Base-by-base conservation (phyloP, 148 eudicot genomes). In the Persicaria tinctoria region DNA sequence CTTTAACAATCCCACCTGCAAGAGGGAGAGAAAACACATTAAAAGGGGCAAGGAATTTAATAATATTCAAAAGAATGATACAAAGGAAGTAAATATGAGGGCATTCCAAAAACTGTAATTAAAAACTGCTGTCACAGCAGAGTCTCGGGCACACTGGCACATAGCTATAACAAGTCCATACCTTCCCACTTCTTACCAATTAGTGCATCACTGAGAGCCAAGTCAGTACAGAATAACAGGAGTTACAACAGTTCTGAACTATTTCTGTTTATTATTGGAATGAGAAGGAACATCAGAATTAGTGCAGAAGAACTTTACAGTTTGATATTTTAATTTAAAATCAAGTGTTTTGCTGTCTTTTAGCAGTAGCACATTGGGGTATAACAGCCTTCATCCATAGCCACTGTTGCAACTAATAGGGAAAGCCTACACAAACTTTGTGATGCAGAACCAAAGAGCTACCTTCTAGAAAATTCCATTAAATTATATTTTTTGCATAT, bases 1-100 rank as follows among this genome's bases (percentile, higher is more conserved):
- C 87, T 85, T 91, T 75, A 94, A 77, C 76, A 79, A 47, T 11
- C 87, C 74, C 73, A 90, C 93, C 98, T 93, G 83, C 66, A 80
- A 69, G 17, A 23, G 68, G 14, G 12, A 18, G n/a, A 63, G 4
- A 27, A 32, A 32, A 32, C 41, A 32, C 41, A 32, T 32, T 32
- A 32, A 32, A 32, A 1, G 41, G 41, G 41, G 27, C 27, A 23
- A 23, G 27, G 27, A 0, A 23, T 27, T 62, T 10, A 23, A 4
- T 20, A 23, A 41, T 64, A 38, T 38, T 18, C 70, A 64, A 64
- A 64, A 1, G 46, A 63, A 38, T 32, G 46, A 63, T 46, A 63
- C 14, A 32, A 62, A 10, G 32, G 16, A 60, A 6, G 46, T 27
- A 32, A 7, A 32, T 23, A 63, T 9, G 68, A 18, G 4, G 38